Percentiles rank a stretch among this genome's conserved stretches.
phyloP scores from a whole-genome alignment of 2,329 filamentous ascomycete species.

The Zalaria sp. region DNA sequence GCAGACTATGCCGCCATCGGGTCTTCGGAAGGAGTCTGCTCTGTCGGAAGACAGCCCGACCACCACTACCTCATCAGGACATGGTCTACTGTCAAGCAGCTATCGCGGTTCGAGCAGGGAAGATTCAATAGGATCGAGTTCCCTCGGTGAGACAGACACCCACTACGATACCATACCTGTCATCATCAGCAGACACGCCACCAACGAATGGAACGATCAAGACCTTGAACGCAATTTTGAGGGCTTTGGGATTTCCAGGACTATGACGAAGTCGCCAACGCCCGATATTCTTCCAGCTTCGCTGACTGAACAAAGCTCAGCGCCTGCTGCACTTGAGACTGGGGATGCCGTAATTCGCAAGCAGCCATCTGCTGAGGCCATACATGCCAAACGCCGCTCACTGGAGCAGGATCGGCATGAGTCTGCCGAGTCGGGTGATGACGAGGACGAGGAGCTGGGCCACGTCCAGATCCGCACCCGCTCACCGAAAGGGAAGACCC shows the following conservation, averaged over 20 bases:
- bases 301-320: constrained; percentile 51
- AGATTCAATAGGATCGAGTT: constrained; percentile 76
- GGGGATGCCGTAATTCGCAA: constrained; percentile 33
- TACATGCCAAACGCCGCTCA: constrained; percentile 60
- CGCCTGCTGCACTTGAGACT: constrained; percentile 34
- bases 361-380: constrained; percentile 57
- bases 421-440: constrained; percentile 70
- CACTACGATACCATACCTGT: constrained; percentile 67
- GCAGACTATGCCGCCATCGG: constrained; percentile 40
- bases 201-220: constrained; percentile 62
- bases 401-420: constrained; percentile 60
- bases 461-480: constrained; percentile 34
- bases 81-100: constrained; percentile 53
- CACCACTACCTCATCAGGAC: constrained; percentile 56
- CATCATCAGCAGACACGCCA: constrained; percentile 57
- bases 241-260: constrained; percentile 65
- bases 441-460: constrained; percentile 85
- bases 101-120: constrained; percentile 69
- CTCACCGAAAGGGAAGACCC: constrained; percentile 39
- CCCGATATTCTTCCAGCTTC: constrained; percentile 31
- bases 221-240: constrained; percentile 35
- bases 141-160: constrained; percentile 76
- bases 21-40: constrained; percentile 48
- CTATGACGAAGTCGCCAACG: constrained; percentile 7
- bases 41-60: constrained; percentile 69